These are phyloP conservation scores for Globisporangium middletonii DNA, from an alignment of 352 stramenopile species.

Conservation along the genomic window DNA sequence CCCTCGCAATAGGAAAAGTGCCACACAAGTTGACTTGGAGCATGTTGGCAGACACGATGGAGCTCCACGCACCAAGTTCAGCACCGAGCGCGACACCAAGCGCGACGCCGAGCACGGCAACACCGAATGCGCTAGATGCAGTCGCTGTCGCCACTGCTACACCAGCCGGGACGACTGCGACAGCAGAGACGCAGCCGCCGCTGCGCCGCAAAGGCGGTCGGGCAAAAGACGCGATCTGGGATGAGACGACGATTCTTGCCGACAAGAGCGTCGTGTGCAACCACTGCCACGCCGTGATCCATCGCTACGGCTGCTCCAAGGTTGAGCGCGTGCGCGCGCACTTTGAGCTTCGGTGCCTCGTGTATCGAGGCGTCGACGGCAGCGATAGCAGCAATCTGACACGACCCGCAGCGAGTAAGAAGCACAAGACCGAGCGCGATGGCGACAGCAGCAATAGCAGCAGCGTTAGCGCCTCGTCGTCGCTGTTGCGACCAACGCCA, in stretches of 20 bases:
- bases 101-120: too few species aligned
- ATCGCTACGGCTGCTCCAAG: constrained; percentile 61
- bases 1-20: too few species aligned
- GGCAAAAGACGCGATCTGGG: constrained; percentile 48
- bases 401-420: neutral
- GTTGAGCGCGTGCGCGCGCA: constrained; percentile 67
- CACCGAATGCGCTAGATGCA: too few species aligned
- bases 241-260: constrained; percentile 41
- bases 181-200: neutral
- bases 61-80: too few species aligned
- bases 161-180: neutral
- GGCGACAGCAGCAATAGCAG: neutral
- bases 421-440: neutral
- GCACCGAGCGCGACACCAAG: too few species aligned
- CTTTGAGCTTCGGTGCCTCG: constrained; percentile 55
- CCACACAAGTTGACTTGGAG: too few species aligned
- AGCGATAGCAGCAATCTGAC: constrained; percentile 7
- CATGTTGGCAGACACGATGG: too few species aligned
- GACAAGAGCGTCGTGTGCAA: constrained; percentile 70
- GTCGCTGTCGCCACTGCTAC: neutral
- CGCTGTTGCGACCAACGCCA: neutral
- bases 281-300: constrained; percentile 54
- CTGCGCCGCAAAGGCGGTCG: constrained; percentile 43
- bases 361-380: neutral
- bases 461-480: neutral